Percentiles rank a stretch among this genome's conserved stretches.
phyloP scores from a whole-genome alignment of 2,329 filamentous ascomycete genomes.

The Thielaviopsis ethacetica region DNA sequence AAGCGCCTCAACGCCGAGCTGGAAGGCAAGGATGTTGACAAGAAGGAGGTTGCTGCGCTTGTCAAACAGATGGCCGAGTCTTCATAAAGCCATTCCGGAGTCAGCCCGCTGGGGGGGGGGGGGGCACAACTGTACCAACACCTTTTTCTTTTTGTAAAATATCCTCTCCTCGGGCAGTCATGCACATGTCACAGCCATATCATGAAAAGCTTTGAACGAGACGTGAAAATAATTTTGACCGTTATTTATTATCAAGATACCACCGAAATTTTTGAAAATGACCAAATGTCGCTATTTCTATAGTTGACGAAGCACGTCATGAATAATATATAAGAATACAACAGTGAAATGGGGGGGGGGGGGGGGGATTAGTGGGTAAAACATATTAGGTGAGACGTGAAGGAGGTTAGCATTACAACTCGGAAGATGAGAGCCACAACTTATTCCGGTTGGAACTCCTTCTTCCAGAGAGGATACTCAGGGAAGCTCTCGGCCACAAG shows the following conservation, averaged over 20 bases:
- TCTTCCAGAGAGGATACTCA: conserved; percentile 11
- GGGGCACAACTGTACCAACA: background rate
- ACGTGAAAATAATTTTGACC: background rate
- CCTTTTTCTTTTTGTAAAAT: background rate
- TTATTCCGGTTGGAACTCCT: conserved; percentile 12
- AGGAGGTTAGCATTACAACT: background rate
- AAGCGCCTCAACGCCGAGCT: conserved; percentile 39
- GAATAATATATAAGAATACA: background rate
- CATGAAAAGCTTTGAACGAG: background rate
- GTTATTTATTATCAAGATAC: background rate
- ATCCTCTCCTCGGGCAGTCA: background rate
- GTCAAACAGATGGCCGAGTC: conserved; percentile 33
- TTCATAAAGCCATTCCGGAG: background rate
- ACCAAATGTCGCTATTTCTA: background rate
- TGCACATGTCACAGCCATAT: background rate
- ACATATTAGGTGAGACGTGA: background rate
- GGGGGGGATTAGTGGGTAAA: background rate
- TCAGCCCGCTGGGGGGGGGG: background rate
- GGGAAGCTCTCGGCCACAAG: conserved; percentile 11
- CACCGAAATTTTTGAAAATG: background rate
- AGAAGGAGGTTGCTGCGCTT: conserved; percentile 39
- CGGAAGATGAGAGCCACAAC: background rate
- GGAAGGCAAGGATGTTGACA: conserved; percentile 49
- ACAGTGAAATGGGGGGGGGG: background rate
- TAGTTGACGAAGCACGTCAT: background rate